These are phyloP conservation scores for Orbilia quercus DNA, from an alignment of 2,329 filamentous ascomycete genomes.

Conservation along the genomic window DNA sequence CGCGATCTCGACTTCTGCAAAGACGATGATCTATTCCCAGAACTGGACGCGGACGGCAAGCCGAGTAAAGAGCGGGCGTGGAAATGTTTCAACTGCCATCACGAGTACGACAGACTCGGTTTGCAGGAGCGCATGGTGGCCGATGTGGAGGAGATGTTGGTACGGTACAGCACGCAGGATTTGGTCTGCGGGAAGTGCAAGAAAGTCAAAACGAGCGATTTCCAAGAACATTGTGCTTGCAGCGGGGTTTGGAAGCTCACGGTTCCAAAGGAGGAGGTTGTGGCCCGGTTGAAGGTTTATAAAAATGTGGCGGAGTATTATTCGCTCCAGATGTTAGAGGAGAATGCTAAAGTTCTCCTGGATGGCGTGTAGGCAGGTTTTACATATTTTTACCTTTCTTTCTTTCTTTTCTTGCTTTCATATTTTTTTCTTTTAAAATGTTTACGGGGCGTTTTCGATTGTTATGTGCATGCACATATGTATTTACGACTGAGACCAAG, in stretches of 20 bases:
- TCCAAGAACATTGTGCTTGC: conserved; percentile 96
- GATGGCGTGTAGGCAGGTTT: conserved; percentile 16
- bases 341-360: conserved; percentile 75
- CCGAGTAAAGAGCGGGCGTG: conserved; percentile 68
- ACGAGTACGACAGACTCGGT: conserved; percentile 78
- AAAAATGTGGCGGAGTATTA: conserved; percentile 81
- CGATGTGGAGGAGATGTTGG: conserved; percentile 77
- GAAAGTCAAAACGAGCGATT: conserved; percentile 85
- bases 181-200: conserved; percentile 79
- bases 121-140: conserved; percentile 86
- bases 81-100: conserved; percentile 76
- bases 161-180: conserved; percentile 90
- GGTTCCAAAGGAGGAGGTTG: conserved; percentile 74
- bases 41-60: conserved; percentile 60
- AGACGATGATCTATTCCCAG: conserved; percentile 80
- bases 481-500: conserved; percentile 4
- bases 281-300: conserved; percentile 75
- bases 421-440: background rate
- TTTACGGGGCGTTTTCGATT: conserved; percentile 30
- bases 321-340: conserved; percentile 81
- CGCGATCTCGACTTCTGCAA: conserved; percentile 92
- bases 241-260: conserved; percentile 84
- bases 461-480: conserved; percentile 20
- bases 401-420: background rate
- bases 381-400: background rate